Percentiles rank a stretch among this genome's conserved stretches.
These are phyloP conservation scores for Volvox carteri DNA, from an alignment of 163 green algal genomes.

Conservation along the genomic window DNA sequence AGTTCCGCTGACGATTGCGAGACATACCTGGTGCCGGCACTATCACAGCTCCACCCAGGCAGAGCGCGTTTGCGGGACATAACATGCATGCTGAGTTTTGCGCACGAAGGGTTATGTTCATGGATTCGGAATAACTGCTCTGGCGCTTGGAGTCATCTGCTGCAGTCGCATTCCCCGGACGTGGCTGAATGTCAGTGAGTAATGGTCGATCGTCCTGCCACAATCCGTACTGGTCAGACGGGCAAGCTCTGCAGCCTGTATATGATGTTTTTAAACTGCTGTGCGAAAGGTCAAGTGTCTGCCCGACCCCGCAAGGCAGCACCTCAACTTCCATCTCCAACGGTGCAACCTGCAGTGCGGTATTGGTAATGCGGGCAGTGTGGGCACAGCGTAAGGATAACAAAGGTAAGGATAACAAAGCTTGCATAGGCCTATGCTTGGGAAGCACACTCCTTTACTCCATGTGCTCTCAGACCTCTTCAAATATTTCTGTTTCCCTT, in stretches of 20 bases:
- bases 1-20: too few relatives aligned
- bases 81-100: background rate
- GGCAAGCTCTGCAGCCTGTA: background rate
- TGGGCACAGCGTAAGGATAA: too few relatives aligned
- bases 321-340: background rate
- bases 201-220: background rate
- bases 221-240: background rate
- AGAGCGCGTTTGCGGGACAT: background rate
- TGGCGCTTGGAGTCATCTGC: background rate
- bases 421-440: too few relatives aligned
- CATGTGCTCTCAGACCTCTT: too few relatives aligned
- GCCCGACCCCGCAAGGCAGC: background rate
- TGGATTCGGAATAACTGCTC: background rate
- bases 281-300: conserved; percentile 15
- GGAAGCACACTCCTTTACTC: too few relatives aligned
- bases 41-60: conserved; percentile 11
- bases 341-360: background rate
- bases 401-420: too few relatives aligned
- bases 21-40: conserved; percentile 15
- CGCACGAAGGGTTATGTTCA: background rate
- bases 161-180: background rate
- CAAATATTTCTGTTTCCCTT: too few relatives aligned
- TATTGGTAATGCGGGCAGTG: too few relatives aligned
- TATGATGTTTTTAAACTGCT: background rate
- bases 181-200: background rate